Evolutionary conservation across 202 grass and related monocot genomes (phyloP), one percentile per base, ranked within the genome.

Genomic region (Digitaria exilis): DNA sequence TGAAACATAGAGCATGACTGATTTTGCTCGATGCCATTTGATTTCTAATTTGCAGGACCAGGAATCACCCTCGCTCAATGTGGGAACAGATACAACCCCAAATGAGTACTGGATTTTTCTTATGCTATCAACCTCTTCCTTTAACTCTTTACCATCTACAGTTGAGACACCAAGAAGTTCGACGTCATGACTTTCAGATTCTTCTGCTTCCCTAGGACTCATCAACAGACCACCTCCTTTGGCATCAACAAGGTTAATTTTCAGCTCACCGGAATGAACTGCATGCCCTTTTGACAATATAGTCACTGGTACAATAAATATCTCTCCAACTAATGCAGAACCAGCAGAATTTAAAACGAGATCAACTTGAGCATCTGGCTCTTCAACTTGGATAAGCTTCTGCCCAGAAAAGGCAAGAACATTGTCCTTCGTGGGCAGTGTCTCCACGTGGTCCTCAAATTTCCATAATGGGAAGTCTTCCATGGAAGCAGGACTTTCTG

Each of bases 221-320:
- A 96, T 92, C 84, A 98, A 82, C 67, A 92, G 73, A 65, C 96
- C 96, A 75, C 92, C 92, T 60, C 96, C 96, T 89, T 86, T 91
- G 48, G 96, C 96, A 65, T 98, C 96, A 1, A 98, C 91, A 63
- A 98, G 91, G 84, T 98, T 98, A 89, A 98, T 92, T 82, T 98
- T 98, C 84, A 98, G 88, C 82, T 98, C 96, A 65, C 93, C 96
- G 84, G 80, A 93, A 93, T 90, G 85, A 64, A 98, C 70, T 75
- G 82, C 66, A 45, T 94, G 92, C 28, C 91, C 93, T 88, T 89
- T 98, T 58, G 93, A 91, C 32, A 85, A 31, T 73, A 98, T 77
- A 22, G 78, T 89, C 72, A 96, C 83, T 42, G 91, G 96, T 57
- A 96, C 51, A 71, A 71, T 65, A 83, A 96, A 98, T 69, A 87